Percentiles rank a stretch among this genome's conserved stretches.
Conservation (phyloP, 1,284 basidiomycete genomes). For the Cryptococcus hybrid region DNA sequence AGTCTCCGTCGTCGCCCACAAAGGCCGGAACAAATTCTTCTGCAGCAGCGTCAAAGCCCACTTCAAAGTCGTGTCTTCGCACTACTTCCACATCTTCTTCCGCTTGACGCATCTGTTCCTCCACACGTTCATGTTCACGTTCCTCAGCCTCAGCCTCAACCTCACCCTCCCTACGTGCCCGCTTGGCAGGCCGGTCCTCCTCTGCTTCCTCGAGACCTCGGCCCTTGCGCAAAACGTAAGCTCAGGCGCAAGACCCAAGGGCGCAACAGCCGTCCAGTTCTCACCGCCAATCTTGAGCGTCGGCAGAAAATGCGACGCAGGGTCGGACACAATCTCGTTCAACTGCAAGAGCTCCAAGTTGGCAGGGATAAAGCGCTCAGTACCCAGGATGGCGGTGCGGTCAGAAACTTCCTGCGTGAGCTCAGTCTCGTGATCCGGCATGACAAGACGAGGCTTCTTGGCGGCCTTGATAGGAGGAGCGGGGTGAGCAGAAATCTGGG, state of each 20-base stretch:
- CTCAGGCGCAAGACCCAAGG: no score
- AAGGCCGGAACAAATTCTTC: constrained; percentile 16
- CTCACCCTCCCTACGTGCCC: constrained; percentile 23
- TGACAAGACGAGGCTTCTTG: constrained; percentile 60
- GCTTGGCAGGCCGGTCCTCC: constrained; percentile 36
- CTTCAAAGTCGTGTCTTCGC: constrained; percentile 7
- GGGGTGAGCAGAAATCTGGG: constrained; percentile 55
- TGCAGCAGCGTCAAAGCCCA: constrained; percentile 9
- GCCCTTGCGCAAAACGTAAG: constrained; percentile 50
- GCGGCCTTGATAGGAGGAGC: constrained; percentile 57
- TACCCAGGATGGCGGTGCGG: constrained; percentile 66
- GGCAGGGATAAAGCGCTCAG: constrained; percentile 77
- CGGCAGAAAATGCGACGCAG: constrained; percentile 70
- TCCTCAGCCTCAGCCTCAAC: constrained; percentile 4
- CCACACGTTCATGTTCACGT: constrained; percentile 7
- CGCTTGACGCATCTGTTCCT: no score
- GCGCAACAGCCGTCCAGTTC: constrained; percentile 64
- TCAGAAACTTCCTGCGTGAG: constrained; percentile 64
- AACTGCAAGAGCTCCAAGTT: constrained; percentile 77
- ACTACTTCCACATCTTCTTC: constrained; percentile 1
- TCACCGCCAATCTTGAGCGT: constrained; percentile 65
- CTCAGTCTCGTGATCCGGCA: constrained; percentile 71
- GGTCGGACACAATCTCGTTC: constrained; percentile 79
- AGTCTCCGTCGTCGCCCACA: constrained; percentile 13
- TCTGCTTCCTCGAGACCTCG: constrained; percentile 56